Evolutionary conservation across 345 rosid species (phyloP).

Genomic region (Corchorus olitorius): DNA sequence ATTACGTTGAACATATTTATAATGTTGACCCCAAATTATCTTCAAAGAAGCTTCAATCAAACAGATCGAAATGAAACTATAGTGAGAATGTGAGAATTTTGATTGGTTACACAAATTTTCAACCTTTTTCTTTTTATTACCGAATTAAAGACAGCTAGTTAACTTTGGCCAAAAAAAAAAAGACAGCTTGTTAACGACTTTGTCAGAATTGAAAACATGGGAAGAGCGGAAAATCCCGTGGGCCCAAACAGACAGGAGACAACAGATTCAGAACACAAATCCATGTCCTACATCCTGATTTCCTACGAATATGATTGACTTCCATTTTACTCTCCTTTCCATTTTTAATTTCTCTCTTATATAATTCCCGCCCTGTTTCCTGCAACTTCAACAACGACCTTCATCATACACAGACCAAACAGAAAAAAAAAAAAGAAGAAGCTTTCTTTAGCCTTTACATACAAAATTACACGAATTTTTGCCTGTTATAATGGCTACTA

Average conservation of each 20-base stretch:
- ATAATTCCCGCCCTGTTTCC: background rate
- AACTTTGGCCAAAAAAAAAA: no score
- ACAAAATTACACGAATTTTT: background rate
- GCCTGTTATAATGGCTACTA: background rate
- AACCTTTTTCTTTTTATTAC: no score
- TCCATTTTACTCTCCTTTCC: background rate
- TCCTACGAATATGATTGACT: background rate
- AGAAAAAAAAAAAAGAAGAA: no score
- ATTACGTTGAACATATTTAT: background rate
- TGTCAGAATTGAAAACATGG: background rate
- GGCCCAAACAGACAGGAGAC: constrained; percentile 6
- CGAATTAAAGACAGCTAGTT: background rate
- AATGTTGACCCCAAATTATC: background rate
- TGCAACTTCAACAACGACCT: background rate
- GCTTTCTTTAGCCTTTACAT: background rate
- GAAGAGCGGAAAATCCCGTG: background rate
- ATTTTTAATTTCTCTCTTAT: background rate
- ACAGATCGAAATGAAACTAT: background rate
- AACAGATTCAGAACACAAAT: background rate
- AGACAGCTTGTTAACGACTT: background rate
- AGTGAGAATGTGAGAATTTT: background rate
- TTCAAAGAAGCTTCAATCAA: background rate
- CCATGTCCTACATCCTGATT: background rate
- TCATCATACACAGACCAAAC: background rate
- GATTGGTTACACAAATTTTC: no score